Base-by-base conservation (phyloP, 1,139 yeast genomes). In the Geotrichum siamense region DNA sequence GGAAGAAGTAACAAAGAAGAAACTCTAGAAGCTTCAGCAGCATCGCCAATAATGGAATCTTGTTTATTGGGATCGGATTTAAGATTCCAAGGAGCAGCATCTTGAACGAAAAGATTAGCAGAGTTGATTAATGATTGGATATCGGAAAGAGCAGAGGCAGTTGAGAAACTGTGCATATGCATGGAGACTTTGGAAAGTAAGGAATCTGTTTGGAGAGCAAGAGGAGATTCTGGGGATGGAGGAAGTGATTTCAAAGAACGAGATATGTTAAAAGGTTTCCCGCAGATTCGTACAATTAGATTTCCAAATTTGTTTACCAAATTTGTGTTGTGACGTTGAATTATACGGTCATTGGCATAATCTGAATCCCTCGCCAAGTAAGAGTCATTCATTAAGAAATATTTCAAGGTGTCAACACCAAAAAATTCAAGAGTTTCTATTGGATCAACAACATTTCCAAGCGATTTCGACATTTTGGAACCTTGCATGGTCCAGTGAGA, bases 371-470 rank as follows among this genome's bases (percentile, higher is more conserved):
- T 72, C 35, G 76, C 81, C 35, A 89, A 65, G 43, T 79, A 79
- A 1, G 95, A 82, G 59, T 82, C 80, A 54, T 81, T 86, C 61
- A 81, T 72, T 49, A 91, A 65, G 59, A 81, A 87, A 63, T 84
- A 80, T 50, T 96, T 69, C 35, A 86, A 67, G 0, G 86, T 67
- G 61, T 89, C 97, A 16, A 74, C 65, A 0, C 89, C 95, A 36
- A 57, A 59, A 45, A 69, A 61, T 0, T 74, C 69, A 17, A 76
- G 68, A 21, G 82, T 71, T 15, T 68, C 74, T 19, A 82, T 59
- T 0, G 99, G 98, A 57, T 93, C 96, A 8, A 91, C 94, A n/a
- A 91, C 97, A 60, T 91, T 91, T 0, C 97, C 96, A 47, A 81
- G 65, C 47, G 94, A 82, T 57, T 91, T 91, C 48, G 95, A 83